phyloP scores from a whole-genome alignment of 2,329 filamentous ascomycete species.

The Apiospora pterosperma region DNA sequence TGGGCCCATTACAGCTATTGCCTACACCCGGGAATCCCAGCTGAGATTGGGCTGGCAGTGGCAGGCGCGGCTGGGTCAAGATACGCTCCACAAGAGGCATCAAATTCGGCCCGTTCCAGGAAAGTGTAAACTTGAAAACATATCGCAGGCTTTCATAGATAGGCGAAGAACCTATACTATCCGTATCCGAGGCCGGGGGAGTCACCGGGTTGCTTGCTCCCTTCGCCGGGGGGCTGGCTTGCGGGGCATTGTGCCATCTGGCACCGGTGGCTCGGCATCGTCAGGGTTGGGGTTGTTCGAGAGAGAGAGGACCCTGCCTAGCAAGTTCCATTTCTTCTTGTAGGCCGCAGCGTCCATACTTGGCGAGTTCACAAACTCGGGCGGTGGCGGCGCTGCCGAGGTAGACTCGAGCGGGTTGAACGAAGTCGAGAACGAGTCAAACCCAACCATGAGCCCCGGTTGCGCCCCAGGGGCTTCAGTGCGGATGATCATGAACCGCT shows the following conservation, averaged over 20 bases:
- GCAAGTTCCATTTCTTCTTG: conserved; percentile 60
- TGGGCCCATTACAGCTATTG: conserved; percentile 34
- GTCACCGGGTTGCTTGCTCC: conserved; percentile 22
- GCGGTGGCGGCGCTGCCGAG: neutral
- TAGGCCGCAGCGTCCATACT: conserved; percentile 28
- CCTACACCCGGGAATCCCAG: conserved; percentile 42
- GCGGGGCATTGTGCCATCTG: conserved; percentile 45
- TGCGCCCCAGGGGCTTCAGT: conserved; percentile 60
- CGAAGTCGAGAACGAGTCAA: conserved; percentile 39
- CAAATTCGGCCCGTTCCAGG: conserved; percentile 54
- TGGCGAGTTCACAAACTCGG: conserved; percentile 5
- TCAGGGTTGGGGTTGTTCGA: conserved; percentile 35
- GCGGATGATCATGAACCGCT: conserved; percentile 83
- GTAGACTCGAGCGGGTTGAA: conserved; percentile 18
- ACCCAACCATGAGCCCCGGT: conserved; percentile 45
- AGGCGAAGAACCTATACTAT: conserved; percentile 53
- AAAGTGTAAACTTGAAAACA: conserved; percentile 72
- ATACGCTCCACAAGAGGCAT: conserved; percentile 57
- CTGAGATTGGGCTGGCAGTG: conserved; percentile 64
- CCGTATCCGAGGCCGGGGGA: conserved; percentile 43
- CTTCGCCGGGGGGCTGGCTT: conserved; percentile 35
- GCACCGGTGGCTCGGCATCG: conserved; percentile 46
- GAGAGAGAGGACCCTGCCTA: conserved; percentile 60
- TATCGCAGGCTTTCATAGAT: conserved; percentile 55
- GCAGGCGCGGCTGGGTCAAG: conserved; percentile 66